phyloP scores from a whole-genome alignment of 2,329 filamentous ascomycete genomes.

The Geoglossum cookeanum region DNA sequence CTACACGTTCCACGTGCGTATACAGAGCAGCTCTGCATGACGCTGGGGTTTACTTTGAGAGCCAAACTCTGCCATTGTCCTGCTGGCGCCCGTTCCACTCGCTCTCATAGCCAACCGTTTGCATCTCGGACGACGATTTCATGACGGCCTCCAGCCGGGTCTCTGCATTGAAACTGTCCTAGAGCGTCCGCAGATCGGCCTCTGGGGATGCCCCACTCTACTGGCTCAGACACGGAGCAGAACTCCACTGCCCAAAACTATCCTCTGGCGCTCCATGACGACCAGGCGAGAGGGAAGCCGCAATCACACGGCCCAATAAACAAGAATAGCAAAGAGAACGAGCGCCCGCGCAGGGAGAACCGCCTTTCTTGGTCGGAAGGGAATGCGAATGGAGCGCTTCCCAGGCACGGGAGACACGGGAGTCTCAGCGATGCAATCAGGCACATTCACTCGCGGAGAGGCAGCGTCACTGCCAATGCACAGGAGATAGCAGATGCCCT shows the following conservation, averaged over 20 bases:
- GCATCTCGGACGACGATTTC: no score
- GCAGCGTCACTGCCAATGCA: conserved; percentile 79
- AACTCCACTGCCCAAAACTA: conserved; percentile 9
- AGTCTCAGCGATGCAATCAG: conserved; percentile 77
- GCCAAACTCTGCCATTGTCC: no score
- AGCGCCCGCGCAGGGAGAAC: conserved; percentile 34
- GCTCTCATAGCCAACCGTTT: no score
- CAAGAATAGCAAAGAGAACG: not conserved
- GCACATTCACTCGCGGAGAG: conserved; percentile 60
- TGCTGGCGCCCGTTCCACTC: no score
- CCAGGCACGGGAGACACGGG: conserved; percentile 54
- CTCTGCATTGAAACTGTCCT: not conserved
- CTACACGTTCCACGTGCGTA: no score
- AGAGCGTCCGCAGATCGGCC: conserved; percentile 1
- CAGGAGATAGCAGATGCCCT: conserved; percentile 85
- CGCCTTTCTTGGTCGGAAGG: conserved; percentile 28
- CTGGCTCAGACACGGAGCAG: conserved; percentile 16
- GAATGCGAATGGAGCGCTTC: conserved; percentile 17
- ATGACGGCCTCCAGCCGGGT: not conserved
- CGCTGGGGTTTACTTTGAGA: no score
- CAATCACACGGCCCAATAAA: not conserved
- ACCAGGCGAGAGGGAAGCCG: not conserved
- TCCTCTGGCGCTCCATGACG: not conserved
- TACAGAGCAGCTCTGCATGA: no score
- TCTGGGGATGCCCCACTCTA: conserved; percentile 24